Conservation (phyloP, 768 basidiomycete genomes). For the Calocera viscosa region DNA sequence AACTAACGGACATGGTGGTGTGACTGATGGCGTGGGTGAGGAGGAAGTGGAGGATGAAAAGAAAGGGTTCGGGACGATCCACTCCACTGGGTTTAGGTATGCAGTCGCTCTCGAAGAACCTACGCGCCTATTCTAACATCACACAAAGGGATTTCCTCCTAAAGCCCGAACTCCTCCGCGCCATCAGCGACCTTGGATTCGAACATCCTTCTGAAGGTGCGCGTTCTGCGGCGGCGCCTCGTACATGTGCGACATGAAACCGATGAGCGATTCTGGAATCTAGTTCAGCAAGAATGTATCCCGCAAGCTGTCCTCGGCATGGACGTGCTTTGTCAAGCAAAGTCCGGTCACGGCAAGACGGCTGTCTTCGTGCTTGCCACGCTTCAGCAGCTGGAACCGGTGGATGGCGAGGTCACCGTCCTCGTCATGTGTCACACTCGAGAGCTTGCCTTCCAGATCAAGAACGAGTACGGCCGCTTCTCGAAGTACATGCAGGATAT, state of each 20-base stretch:
- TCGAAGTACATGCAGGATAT: conserved; percentile 99
- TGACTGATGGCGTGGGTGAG: conserved; percentile 37
- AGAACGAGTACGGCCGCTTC: conserved; percentile 98
- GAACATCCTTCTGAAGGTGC: conserved; percentile 98
- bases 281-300: conserved; percentile 99
- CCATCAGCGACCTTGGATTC: conserved; percentile 98
- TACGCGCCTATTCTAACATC: not conserved
- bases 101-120: conserved; percentile 19
- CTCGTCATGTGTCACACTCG: conserved; percentile 98
- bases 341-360: conserved; percentile 97
- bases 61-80: conserved; percentile 98
- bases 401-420: conserved; percentile 95
- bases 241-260: conserved; percentile 10
- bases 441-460: conserved; percentile 98
- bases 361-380: conserved; percentile 98
- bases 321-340: conserved; percentile 99
- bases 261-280: not conserved
- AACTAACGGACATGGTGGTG: conserved; percentile 22
- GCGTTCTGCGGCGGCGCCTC: conserved; percentile 16
- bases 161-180: conserved; percentile 91
- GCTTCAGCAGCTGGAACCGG: conserved; percentile 94
- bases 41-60: conserved; percentile 59
- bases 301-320: conserved; percentile 98
- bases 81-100: conserved; percentile 98
- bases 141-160: conserved; percentile 79